Conservation (phyloP, 768 basidiomycete genomes). For the Harrya chromipes region DNA sequence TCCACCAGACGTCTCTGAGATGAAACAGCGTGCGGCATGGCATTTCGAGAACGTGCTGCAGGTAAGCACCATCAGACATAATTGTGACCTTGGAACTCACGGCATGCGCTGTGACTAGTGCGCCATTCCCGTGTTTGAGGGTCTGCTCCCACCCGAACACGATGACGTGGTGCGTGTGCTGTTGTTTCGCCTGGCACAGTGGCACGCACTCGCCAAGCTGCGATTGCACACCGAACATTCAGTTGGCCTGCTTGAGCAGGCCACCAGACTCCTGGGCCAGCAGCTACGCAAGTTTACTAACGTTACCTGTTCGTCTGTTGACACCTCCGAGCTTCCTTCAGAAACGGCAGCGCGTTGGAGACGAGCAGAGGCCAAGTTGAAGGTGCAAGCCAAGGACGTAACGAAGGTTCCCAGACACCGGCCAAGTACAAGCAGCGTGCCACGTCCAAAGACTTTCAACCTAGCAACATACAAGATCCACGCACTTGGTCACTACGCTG, state of each 20-base stretch:
- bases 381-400: too few species aligned
- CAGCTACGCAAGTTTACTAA: background rate
- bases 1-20: constrained; percentile 33
- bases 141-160: constrained; percentile 29
- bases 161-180: constrained; percentile 20
- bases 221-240: constrained; percentile 25
- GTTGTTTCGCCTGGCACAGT: constrained; percentile 13
- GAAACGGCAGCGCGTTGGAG: background rate
- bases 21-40: constrained; percentile 30
- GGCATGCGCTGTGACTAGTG: constrained; percentile 20
- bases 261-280: background rate
- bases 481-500: background rate
- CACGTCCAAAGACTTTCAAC: background rate
- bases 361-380: background rate
- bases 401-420: too few species aligned
- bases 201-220: constrained; percentile 4
- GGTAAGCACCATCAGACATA: background rate
- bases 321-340: background rate
- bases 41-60: constrained; percentile 13
- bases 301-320: background rate
- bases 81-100: background rate
- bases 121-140: constrained; percentile 38
- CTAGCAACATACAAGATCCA: background rate
- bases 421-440: too few species aligned
- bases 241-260: background rate